Base-by-base conservation (phyloP, 805 yeast genomes). In the Saccharomycopsis sp. region DNA sequence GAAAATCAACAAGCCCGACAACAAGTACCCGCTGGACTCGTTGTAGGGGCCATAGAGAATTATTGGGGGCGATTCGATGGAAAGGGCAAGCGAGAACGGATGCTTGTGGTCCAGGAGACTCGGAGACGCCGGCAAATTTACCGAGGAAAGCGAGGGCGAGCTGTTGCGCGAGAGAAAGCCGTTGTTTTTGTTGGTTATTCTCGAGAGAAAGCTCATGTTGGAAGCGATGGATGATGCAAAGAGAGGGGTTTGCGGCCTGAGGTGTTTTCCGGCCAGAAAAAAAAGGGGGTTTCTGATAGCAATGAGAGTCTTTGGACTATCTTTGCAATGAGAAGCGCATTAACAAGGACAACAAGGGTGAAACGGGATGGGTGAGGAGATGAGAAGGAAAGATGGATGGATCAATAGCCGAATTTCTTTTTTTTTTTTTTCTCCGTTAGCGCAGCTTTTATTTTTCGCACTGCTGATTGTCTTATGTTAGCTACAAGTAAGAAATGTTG, bases 1-100 rank as follows among this genome's bases (percentile, higher is more conserved):
- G 51, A 94, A 71, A 41, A 79, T 78, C 52, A 94, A 72, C 8
- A 89, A 74, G 0, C 99, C 99, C 37, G 91, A 82, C 37, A 94
- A 73, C 23, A 92, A 77, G 3, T 96, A 87, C 0, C 99, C 99
- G 0, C 95, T 78, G 1, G 94, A 83, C 59, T 89, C 94, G 7
- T 72, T 70, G 2, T 91, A 87, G 0, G 79, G 71, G 0, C 99
- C 99, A 67, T 88, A 92, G 57, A 94, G 73, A 51, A 89, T 81
- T 44, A 91, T 78, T 0, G 99, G 99, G 1, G 98, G 98, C 1
- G 95, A 85, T 68, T 94, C 99, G 21, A 94, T 74, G 44, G 77
- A 76, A 37, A 91, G 77, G 0, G 83, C 68, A 12, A 89, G 70
- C 37, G 78, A 74, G 37, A 79, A 69, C 1, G 80, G 79, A 41